A percentile compares a stretch with the other conserved stretches of the same genome.
Conservation (phyloP, 1,139 yeast genomes). For the Pichia sp. region DNA sequence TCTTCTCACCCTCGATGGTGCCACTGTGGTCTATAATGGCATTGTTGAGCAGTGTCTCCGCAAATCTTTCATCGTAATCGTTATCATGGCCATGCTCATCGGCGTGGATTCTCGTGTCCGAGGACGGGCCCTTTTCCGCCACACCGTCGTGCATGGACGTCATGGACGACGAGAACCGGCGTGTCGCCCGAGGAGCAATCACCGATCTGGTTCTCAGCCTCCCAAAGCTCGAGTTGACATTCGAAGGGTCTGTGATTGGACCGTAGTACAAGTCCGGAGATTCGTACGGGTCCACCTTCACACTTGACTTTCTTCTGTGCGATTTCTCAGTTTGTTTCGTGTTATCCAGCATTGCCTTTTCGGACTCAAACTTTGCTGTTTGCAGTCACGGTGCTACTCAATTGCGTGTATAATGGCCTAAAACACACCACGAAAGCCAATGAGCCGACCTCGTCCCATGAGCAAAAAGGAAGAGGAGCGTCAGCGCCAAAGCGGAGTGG, state of each 20-base stretch:
- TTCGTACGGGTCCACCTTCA: conserved; percentile 46
- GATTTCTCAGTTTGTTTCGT: background rate
- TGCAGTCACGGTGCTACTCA: background rate
- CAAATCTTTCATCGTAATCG: background rate
- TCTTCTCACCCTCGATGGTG: background rate
- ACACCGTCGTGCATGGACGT: background rate
- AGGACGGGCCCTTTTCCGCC: background rate
- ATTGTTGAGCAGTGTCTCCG: background rate
- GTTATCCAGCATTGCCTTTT: background rate
- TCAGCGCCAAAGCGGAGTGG: too few species aligned
- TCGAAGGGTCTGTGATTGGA: conserved; percentile 54
- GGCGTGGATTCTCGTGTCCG: background rate
- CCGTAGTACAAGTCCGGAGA: conserved; percentile 70
- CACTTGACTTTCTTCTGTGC: conserved; percentile 11
- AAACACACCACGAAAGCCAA: background rate
- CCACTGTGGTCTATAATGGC: background rate
- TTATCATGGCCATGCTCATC: conserved; percentile 5
- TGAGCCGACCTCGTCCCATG: background rate
- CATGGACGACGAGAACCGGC: conserved; percentile 5
- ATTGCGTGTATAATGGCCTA: background rate
- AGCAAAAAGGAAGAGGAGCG: background rate
- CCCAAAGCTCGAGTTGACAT: conserved; percentile 36
- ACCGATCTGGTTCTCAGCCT: conserved; percentile 52
- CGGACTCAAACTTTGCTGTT: too few species aligned
- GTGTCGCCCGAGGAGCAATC: conserved; percentile 30